Base-by-base conservation (phyloP, 73 alveolate genomes). In the Durusdinium trenchii region DNA sequence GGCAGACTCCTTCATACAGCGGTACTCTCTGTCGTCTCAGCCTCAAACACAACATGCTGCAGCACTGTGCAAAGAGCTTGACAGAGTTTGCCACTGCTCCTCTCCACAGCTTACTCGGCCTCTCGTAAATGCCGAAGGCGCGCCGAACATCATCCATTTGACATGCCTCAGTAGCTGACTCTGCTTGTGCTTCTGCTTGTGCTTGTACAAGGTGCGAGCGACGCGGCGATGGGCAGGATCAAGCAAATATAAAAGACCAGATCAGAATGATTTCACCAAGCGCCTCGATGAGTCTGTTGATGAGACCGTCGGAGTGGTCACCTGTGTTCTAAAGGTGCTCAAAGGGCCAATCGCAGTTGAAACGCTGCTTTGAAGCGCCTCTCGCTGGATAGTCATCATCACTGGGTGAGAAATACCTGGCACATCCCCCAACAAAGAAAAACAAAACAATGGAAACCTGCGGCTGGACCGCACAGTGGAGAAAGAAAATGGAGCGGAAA, bases 91-190 rank as follows among this genome's bases (percentile, higher is more conserved):
- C 1, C 82, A 32, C 20, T 64, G 1, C 38, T 1, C 54, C 35
- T 51, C 54, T 1, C 51, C 84, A 14, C 36, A n/a, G 30, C 12
- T 73, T 57, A 38, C 35, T 50, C 20, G 12, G 78, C 98, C 98
- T 69, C 45, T 91, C 98, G 78, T 91, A 91, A 78, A 91, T 67
- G 89, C 90, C 98, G 23, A 91, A 91, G 57, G 98, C 98, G 18
- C 98, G 87, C 5, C 98, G 98, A n/a, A 91, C 98, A 35, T 91
- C 98, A 45, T 91, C 98, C 98, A 91, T 91, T 78, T 91, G 98
- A 32, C 98, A 91, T 46, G 98, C 98, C 98, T 91, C 64, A n/a
- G 32, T 0, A 28, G 87, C 54, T 60, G 20, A 28, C 40, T 14
- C 38, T 12, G 14, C 87, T 28, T 32, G 6, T 64, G 79, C n/a